phyloP scores from a whole-genome alignment of 805 yeast species.

The Candida nitratophila region DNA sequence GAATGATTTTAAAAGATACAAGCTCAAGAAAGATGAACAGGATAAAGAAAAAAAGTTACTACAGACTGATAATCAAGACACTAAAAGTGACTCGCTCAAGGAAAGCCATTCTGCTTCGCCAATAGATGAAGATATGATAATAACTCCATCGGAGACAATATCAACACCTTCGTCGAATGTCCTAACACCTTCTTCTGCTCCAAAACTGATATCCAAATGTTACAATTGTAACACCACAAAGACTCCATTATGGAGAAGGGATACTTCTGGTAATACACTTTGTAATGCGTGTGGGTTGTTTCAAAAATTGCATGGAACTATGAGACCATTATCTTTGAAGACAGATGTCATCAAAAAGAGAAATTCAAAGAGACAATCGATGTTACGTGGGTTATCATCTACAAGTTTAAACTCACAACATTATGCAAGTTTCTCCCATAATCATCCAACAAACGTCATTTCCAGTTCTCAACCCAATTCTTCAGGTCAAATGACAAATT shows the following conservation, averaged over 20 bases:
- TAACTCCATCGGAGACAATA: neutral
- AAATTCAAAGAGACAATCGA: constrained; percentile 34
- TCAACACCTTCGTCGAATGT: neutral
- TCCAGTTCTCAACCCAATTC: too few relatives aligned
- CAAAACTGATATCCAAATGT: constrained; percentile 33
- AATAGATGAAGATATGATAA: too few relatives aligned
- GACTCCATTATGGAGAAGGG: constrained; percentile 59
- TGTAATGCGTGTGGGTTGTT: constrained; percentile 63
- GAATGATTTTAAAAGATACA: neutral
- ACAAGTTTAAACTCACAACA: too few relatives aligned
- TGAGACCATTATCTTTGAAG: constrained; percentile 50
- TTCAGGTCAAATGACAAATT: neutral
- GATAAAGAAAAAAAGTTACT: neutral
- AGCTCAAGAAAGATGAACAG: neutral
- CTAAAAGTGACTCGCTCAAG: too few relatives aligned
- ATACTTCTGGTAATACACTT: constrained; percentile 50
- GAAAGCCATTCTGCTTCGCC: too few relatives aligned
- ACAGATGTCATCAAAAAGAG: constrained; percentile 54
- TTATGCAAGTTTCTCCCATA: too few relatives aligned
- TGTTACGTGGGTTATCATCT: neutral
- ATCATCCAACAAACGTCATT: neutral
- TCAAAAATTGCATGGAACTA: constrained; percentile 54
- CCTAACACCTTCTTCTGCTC: neutral
- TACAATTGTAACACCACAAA: constrained; percentile 51
- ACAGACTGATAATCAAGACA: too few relatives aligned